These are phyloP conservation scores for Torulaspora microellipsoides DNA, from an alignment of 805 yeast genomes.

Conservation along the genomic window DNA sequence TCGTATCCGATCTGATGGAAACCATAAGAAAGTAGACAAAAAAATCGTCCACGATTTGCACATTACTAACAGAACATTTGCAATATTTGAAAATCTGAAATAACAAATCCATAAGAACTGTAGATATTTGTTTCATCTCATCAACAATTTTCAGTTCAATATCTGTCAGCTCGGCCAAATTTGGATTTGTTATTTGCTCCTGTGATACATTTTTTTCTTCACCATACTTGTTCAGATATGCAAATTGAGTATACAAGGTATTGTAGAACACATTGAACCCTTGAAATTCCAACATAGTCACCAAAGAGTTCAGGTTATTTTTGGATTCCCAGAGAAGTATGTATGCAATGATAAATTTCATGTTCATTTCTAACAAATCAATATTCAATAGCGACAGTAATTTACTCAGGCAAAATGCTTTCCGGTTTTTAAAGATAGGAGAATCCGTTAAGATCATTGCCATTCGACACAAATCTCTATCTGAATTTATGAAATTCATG, in stretches of 20 bases:
- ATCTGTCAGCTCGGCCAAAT: slow-evolving; percentile 16
- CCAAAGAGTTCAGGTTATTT: slow-evolving; percentile 39
- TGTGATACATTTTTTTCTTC: slow-evolving; percentile 17
- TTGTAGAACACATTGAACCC: slow-evolving; percentile 47
- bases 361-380: slow-evolving; percentile 33
- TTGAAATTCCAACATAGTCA: slow-evolving; percentile 46
- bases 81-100: slow-evolving; percentile 52
- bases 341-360: slow-evolving; percentile 42
- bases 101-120: slow-evolving; percentile 47
- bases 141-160: slow-evolving; percentile 34
- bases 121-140: slow-evolving; percentile 37
- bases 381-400: slow-evolving; percentile 43
- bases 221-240: slow-evolving; percentile 32
- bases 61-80: slow-evolving; percentile 41
- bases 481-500: slow-evolving; percentile 24
- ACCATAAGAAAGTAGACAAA: slow-evolving; percentile 47
- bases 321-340: slow-evolving; percentile 44
- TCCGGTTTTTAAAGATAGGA: slow-evolving; percentile 35
- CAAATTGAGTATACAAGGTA: slow-evolving; percentile 37
- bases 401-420: slow-evolving; percentile 47
- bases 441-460: slow-evolving; percentile 35
- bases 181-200: slow-evolving; percentile 4
- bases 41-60: slow-evolving; percentile 39
- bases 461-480: slow-evolving; percentile 36
- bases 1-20: slow-evolving; percentile 40